These are phyloP conservation scores for Aurantiochytrium sp. DNA, from an alignment of 108 stramenopile genomes.

Conservation along the genomic window DNA sequence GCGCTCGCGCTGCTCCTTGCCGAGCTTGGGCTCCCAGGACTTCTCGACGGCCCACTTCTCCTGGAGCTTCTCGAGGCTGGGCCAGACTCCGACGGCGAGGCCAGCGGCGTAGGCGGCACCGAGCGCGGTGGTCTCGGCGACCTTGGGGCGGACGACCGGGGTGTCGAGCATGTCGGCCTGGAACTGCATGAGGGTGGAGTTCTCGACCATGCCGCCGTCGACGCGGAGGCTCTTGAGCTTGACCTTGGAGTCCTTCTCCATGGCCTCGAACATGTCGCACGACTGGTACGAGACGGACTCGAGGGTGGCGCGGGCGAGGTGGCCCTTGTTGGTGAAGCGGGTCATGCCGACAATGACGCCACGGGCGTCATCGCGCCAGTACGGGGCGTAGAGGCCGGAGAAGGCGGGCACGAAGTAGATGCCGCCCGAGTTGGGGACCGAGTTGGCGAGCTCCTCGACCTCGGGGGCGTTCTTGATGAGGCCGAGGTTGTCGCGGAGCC, in stretches of 20 bases:
- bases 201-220: constrained; percentile 88
- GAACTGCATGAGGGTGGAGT: constrained; percentile 89
- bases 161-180: constrained; percentile 84
- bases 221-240: constrained; percentile 68
- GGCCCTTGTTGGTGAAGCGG: constrained; percentile 74
- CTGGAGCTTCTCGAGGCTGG: constrained; percentile 68
- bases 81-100: constrained; percentile 88
- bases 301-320: constrained; percentile 85
- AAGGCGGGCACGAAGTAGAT: constrained; percentile 96
- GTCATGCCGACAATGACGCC: constrained; percentile 90
- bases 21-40: constrained; percentile 69
- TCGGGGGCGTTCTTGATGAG: constrained; percentile 76
- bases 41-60: constrained; percentile 69
- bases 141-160: constrained; percentile 70
- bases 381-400: constrained; percentile 88
- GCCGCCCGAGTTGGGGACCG: constrained; percentile 70
- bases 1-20: constrained; percentile 51
- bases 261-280: constrained; percentile 82
- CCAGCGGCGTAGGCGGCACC: constrained; percentile 95
- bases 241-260: constrained; percentile 71
- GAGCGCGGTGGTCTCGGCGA: constrained; percentile 86
- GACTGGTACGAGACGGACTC: constrained; percentile 89
- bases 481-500: constrained; percentile 88
- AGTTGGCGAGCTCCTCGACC: constrained; percentile 70
- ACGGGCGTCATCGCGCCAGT: constrained; percentile 88